phyloP scores from a whole-genome alignment of 495 filamentous ascomycete species.

The Hyaloscypha bicolor region DNA sequence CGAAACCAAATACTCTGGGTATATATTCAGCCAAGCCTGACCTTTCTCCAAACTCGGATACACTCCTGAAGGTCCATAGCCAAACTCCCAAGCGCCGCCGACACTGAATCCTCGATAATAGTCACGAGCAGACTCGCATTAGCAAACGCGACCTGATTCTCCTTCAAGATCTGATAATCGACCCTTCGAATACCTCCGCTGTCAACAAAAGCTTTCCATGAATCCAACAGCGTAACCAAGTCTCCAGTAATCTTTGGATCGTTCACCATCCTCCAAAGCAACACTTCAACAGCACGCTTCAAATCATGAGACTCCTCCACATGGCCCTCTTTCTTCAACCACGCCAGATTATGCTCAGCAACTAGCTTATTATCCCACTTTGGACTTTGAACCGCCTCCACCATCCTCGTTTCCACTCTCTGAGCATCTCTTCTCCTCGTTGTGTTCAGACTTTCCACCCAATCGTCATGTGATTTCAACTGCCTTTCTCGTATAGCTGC shows the following conservation, averaged over 20 bases:
- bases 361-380: conserved; percentile 55
- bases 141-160: conserved; percentile 49
- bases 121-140: conserved; percentile 55
- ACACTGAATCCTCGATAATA: conserved; percentile 49
- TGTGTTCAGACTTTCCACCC: conserved; percentile 35
- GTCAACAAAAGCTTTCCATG: conserved; percentile 60
- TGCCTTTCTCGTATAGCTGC: conserved; percentile 35
- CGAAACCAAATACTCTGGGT: not conserved
- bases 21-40: conserved; percentile 51
- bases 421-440: conserved; percentile 36
- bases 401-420: conserved; percentile 27
- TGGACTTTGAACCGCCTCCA: conserved; percentile 59
- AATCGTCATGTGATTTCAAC: conserved; percentile 19
- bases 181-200: conserved; percentile 58
- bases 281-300: conserved; percentile 48
- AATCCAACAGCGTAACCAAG: conserved; percentile 53
- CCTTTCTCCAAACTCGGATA: conserved; percentile 58
- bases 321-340: conserved; percentile 43
- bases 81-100: conserved; percentile 51
- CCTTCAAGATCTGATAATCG: conserved; percentile 48
- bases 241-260: conserved; percentile 46
- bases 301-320: conserved; percentile 29
- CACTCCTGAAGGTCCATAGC: conserved; percentile 65
- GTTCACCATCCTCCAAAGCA: conserved; percentile 58
- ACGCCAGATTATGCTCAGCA: conserved; percentile 49